These are phyloP conservation scores for Solanum rostratum DNA, from an alignment of 257 asterid species.

Conservation along the genomic window DNA sequence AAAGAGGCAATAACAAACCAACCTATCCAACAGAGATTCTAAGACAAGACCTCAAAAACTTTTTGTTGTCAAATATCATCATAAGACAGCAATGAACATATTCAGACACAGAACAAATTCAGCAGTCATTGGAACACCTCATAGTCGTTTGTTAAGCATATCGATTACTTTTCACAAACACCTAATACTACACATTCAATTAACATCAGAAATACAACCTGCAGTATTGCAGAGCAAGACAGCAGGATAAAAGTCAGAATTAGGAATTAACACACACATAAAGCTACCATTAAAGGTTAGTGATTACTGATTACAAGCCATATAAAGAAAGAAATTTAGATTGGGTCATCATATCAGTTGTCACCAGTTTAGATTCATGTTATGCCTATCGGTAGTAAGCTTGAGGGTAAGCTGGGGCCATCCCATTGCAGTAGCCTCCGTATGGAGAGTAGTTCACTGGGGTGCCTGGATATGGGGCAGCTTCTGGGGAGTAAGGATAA, in stretches of 20 bases:
- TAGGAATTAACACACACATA: conserved; percentile 80
- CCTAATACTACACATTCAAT: conserved; percentile 64
- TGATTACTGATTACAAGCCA: conserved; percentile 71
- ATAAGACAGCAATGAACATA: neutral
- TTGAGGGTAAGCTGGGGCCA: conserved; percentile 86
- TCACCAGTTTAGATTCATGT: conserved; percentile 43
- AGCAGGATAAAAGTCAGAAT: conserved; percentile 53
- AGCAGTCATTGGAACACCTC: neutral
- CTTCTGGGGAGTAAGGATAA: conserved; percentile 79
- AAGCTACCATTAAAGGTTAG: conserved; percentile 88
- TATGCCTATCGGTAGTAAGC: conserved; percentile 83
- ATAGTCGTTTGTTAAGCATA: conserved; percentile 4
- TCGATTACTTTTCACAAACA: conserved; percentile 65
- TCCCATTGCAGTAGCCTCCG: conserved; percentile 67
- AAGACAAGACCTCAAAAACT: neutral
- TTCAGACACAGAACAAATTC: neutral
- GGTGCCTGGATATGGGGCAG: conserved; percentile 59
- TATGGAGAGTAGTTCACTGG: conserved; percentile 67
- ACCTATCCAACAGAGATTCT: neutral
- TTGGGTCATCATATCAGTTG: conserved; percentile 72
- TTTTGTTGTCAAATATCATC: neutral
- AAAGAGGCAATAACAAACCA: neutral
- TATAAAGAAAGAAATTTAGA: conserved; percentile 39
- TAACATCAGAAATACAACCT: conserved; percentile 78
- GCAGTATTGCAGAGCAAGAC: conserved; percentile 24